These are phyloP conservation scores for Lycium barbarum DNA, from an alignment of 257 asterid species.

Conservation along the genomic window DNA sequence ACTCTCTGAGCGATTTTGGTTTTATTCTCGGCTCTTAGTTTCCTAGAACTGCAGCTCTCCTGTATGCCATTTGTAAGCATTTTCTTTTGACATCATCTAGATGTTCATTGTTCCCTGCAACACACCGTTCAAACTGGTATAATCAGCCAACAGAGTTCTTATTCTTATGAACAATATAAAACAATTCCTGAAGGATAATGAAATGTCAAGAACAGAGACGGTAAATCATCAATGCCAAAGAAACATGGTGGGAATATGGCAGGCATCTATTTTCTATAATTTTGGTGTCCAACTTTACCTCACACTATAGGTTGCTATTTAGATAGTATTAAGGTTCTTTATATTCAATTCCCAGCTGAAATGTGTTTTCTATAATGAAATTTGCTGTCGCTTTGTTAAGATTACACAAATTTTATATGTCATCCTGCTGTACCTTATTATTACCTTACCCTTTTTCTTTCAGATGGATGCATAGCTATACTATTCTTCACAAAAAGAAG, in stretches of 20 bases:
- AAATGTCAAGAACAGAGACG: not conserved
- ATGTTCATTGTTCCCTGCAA: not conserved
- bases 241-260: slow-evolving; percentile 19
- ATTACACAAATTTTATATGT: not conserved
- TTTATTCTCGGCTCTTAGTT: not conserved
- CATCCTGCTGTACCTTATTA: slow-evolving; percentile 6
- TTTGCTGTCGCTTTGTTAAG: not conserved
- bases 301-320: slow-evolving; percentile 1
- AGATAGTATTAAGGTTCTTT: slow-evolving; percentile 19
- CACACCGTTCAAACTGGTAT: slow-evolving; percentile 16
- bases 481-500: not conserved
- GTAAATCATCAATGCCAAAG: not conserved
- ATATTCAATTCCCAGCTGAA: not conserved
- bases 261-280: slow-evolving; percentile 4
- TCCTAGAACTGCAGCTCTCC: not conserved
- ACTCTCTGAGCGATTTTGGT: not conserved
- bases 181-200: not conserved
- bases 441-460: not conserved
- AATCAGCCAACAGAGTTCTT: not conserved
- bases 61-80: slow-evolving; percentile 21
- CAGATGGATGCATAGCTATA: not conserved
- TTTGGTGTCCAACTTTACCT: slow-evolving; percentile 3
- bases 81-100: slow-evolving; percentile 13
- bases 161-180: not conserved
- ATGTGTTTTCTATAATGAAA: not conserved